These are phyloP conservation scores for Aspergillus avenaceus DNA, from an alignment of 495 filamentous ascomycete species.

Conservation along the genomic window DNA sequence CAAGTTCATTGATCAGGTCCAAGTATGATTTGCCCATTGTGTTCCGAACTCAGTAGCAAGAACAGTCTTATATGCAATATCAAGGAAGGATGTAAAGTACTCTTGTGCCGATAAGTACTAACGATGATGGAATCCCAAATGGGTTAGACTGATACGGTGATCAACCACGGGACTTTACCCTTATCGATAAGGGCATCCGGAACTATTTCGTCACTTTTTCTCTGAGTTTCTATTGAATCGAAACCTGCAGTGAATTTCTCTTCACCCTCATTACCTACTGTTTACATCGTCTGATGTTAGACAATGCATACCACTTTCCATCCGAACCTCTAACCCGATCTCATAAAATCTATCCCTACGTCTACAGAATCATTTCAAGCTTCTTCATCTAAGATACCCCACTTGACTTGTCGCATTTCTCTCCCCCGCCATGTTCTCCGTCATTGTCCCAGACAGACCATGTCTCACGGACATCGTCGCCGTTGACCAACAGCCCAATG, in stretches of 20 bases:
- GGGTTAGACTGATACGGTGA: neutral
- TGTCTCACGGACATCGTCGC: conserved; percentile 59
- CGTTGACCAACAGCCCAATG: conserved; percentile 43
- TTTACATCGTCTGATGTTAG: neutral
- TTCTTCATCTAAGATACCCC: neutral
- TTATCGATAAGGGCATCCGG: conserved; percentile 27
- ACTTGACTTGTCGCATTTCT: neutral
- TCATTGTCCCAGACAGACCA: conserved; percentile 53
- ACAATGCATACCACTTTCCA: neutral
- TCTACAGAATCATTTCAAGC: neutral
- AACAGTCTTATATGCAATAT: neutral
- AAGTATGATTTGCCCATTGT: conserved; percentile 48
- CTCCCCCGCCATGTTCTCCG: conserved; percentile 47
- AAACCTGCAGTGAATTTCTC: conserved; percentile 15
- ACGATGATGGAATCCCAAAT: neutral
- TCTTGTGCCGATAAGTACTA: neutral
- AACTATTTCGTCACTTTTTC: conserved; percentile 25
- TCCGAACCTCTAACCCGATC: neutral
- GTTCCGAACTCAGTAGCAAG: neutral
- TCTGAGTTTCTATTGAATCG: conserved; percentile 21
- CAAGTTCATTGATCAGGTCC: conserved; percentile 55
- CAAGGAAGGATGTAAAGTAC: neutral
- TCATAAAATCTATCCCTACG: neutral
- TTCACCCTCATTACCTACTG: neutral
- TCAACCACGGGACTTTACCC: conserved; percentile 2